Conservation (phyloP, 2,329 filamentous ascomycete species). For the Monilinia aucupariae region DNA sequence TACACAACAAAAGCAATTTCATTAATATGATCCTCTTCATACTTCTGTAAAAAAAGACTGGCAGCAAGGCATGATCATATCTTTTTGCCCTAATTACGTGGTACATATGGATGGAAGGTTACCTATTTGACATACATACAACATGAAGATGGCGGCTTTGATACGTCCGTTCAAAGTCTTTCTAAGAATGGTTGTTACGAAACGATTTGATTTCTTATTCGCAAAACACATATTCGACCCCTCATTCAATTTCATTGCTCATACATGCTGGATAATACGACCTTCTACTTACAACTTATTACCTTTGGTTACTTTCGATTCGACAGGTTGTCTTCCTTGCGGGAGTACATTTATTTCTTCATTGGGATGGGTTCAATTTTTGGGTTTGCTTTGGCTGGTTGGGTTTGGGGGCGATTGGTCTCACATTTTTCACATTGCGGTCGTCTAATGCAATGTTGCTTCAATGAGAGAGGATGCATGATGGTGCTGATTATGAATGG, state of each 20-base stretch:
- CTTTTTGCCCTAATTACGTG: neutral
- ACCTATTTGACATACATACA: neutral
- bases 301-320: neutral
- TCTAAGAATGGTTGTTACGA: neutral
- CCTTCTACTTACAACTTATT: neutral
- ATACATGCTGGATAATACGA: neutral
- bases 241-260: neutral
- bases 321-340: neutral
- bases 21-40: neutral
- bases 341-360: neutral
- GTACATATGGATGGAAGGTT: slow-evolving; percentile 1
- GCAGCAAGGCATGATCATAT: neutral
- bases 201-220: neutral
- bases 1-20: neutral
- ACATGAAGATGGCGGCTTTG: neutral
- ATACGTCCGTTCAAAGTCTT: neutral
- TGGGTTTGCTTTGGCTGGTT: neutral
- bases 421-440: neutral
- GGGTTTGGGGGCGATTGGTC: neutral
- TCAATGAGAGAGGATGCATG: neutral
- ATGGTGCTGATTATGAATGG: neutral
- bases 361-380: neutral
- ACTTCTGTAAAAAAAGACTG: neutral
- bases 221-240: neutral
- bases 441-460: slow-evolving; percentile 3